Evolutionary conservation across 2,329 filamentous ascomycete species (phyloP).

Genomic region (Bretziella fagacearum): DNA sequence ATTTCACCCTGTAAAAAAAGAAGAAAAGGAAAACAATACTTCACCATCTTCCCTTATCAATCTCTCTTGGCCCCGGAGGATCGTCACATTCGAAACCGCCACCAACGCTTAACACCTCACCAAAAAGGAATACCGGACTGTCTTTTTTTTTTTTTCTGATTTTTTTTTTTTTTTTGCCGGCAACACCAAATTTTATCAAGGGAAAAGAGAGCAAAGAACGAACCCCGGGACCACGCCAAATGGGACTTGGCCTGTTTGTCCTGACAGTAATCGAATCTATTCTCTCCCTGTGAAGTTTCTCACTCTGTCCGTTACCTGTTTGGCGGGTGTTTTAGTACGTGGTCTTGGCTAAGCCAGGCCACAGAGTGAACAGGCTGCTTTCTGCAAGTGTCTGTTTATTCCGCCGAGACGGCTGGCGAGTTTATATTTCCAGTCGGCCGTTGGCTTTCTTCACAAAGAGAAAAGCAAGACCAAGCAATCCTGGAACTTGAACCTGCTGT

Average conservation of each 20-base stretch:
- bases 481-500: no score
- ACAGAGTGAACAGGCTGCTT: background rate
- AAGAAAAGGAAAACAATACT: background rate
- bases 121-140: background rate
- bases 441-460: no score
- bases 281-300: background rate
- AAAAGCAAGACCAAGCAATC: no score
- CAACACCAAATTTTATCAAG: background rate
- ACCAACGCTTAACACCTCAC: background rate
- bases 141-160: no score
- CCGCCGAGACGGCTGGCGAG: background rate
- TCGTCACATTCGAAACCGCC: background rate
- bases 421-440: background rate
- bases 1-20: background rate
- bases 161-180: no score
- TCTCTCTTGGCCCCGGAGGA: background rate
- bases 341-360: background rate
- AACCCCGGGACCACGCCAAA: background rate
- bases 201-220: background rate
- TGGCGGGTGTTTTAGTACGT: background rate
- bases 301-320: background rate
- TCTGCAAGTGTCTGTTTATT: background rate
- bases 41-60: background rate
- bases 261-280: background rate
- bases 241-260: constrained; percentile 1